phyloP scores from a whole-genome alignment of 2,329 filamentous ascomycete genomes.

The Sphaerostilbella broomeana region DNA sequence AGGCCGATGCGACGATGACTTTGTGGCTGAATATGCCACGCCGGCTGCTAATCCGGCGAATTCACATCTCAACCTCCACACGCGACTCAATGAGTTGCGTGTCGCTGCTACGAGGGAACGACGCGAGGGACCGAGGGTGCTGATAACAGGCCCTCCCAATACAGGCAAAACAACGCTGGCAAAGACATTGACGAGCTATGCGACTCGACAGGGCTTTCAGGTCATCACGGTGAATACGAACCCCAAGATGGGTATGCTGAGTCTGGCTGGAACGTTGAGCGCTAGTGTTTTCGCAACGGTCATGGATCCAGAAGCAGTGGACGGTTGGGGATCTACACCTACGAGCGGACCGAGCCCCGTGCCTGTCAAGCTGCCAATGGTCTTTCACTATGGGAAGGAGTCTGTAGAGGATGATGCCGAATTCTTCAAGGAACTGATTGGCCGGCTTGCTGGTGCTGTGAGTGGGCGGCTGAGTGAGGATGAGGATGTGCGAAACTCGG shows the following conservation, averaged over 20 bases:
- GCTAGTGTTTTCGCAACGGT: conserved; percentile 82
- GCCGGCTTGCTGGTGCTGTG: conserved; percentile 70
- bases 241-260: conserved; percentile 70
- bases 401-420: conserved; percentile 65
- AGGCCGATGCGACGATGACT: conserved; percentile 48
- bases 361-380: conserved; percentile 85
- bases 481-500: conserved; percentile 59
- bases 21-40: conserved; percentile 55
- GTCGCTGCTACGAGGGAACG: conserved; percentile 46
- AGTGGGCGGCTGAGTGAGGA: conserved; percentile 74
- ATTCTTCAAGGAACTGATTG: conserved; percentile 68
- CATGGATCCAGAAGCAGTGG: conserved; percentile 71
- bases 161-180: conserved; percentile 78
- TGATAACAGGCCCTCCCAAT: conserved; percentile 72
- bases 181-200: conserved; percentile 73
- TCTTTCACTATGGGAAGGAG: conserved; percentile 77
- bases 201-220: conserved; percentile 64
- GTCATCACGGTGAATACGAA: conserved; percentile 82
- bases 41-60: conserved; percentile 76
- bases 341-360: conserved; percentile 84
- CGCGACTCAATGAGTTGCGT: conserved; percentile 70
- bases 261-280: conserved; percentile 73
- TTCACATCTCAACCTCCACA: conserved; percentile 78
- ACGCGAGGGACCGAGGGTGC: conserved; percentile 65
- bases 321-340: conserved; percentile 83